These are phyloP conservation scores for Colletotrichum sp. DNA, from an alignment of 2,329 filamentous ascomycete genomes.

Conservation along the genomic window DNA sequence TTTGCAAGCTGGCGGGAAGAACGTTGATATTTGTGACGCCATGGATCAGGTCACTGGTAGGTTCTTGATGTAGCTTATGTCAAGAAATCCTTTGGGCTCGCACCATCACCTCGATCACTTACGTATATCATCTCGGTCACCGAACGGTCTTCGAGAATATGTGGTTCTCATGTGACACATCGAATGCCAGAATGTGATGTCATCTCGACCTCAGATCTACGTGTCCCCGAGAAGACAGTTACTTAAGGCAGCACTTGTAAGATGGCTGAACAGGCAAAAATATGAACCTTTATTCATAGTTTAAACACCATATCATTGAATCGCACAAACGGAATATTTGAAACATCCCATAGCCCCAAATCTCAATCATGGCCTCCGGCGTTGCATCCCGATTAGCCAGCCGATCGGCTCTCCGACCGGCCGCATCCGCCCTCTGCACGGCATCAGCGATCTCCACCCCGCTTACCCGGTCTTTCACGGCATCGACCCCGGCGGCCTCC, in stretches of 20 bases:
- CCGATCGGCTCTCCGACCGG: not conserved
- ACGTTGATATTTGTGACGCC: not conserved
- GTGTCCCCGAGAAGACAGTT: not conserved
- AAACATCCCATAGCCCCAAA: too few species aligned
- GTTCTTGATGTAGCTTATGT: not conserved
- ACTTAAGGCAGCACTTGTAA: not conserved
- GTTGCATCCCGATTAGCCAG: not conserved
- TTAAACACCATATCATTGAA: not conserved
- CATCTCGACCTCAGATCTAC: not conserved
- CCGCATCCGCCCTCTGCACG: not conserved
- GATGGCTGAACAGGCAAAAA: not conserved
- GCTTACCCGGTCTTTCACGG: not conserved
- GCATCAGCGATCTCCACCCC: not conserved
- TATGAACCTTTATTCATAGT: rapidly evolving
- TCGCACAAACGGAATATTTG: too few species aligned
- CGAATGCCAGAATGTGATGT: not conserved
- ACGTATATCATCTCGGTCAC: not conserved
- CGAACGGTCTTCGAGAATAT: not conserved
- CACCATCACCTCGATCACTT: not conserved
- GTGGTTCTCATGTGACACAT: not conserved
- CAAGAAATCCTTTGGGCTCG: not conserved
- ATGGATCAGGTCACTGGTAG: not conserved
- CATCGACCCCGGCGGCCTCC: not conserved
- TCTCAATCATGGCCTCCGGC: not conserved
- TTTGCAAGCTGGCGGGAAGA: not conserved